Evolutionary conservation across 805 yeast genomes (phyloP), one percentile per base, ranked within the genome.

Genomic region (Starmerella geochares): DNA sequence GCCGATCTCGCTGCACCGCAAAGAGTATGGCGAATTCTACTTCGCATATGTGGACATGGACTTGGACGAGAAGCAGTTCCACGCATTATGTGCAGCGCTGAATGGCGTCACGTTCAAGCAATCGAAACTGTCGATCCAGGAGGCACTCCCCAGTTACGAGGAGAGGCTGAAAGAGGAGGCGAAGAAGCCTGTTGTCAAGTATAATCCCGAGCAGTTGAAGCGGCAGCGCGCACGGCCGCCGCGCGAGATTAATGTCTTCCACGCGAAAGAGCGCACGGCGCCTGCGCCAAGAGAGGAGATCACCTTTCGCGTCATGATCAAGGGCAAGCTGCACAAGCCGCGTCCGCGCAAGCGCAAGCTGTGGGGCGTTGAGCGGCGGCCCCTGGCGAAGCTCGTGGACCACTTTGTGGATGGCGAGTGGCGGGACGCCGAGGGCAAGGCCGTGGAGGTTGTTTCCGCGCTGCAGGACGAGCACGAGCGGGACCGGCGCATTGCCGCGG

Each of bases 311-410:
- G 73, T 82, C 2, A 50, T 50, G 47, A 53, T 71, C 69, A 53
- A 72, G 76, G 51, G 78, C 75, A 59, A 86, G 81, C 6, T 74
- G 66, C 41, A 66, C 77, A 47, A 79, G 76, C 64, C 83, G 50
- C 77, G 76, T 58, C 70, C 81, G 56, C 75, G 74, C 58, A 86
- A 87, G 67, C 78, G 81, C 28, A 87, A 87, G 62, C 72, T 92
- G 36, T 90, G 98, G 98, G 97, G 97, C 3, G 74, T 78, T 53
- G 87, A 83, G 56, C 84, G 83, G 67, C 51, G 55, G 17, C 55
- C 58, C 3, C 29, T 54, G 14, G 74, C 77, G 54, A 81, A 76
- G 58, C 70, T 87, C 56, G 83, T 81, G 0, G 75, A 71, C 65
- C 69, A 71, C 48, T 88, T 76, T 62, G 69, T 65, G 9, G 75